phyloP scores from a whole-genome alignment of 345 rosid genomes.

The Citrus reticulata region DNA sequence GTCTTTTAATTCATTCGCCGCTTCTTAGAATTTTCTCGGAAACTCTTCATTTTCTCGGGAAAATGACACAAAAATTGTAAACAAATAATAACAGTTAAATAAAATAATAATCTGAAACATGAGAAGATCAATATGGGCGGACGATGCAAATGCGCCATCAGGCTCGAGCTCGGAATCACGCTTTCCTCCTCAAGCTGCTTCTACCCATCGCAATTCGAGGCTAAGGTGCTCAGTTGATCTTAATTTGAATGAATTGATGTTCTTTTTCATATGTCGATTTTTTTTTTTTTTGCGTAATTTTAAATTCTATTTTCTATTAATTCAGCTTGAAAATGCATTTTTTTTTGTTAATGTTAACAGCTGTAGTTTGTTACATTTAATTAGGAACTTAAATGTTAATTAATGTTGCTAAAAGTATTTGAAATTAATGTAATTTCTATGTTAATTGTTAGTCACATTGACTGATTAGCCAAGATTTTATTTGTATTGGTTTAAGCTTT shows the following conservation, averaged over 20 bases:
- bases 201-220: background rate
- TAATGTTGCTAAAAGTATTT: background rate
- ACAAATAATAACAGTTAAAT: background rate
- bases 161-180: conserved; percentile 17
- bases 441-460: background rate
- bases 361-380: background rate
- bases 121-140: conserved; percentile 14
- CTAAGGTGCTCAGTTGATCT: conserved; percentile 6
- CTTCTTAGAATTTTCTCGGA: too few species aligned
- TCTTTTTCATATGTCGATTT: background rate
- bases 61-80: too few species aligned
- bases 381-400: background rate
- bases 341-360: background rate
- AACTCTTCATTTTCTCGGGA: too few species aligned
- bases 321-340: background rate
- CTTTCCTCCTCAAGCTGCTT: background rate
- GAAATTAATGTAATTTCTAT: background rate
- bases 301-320: background rate
- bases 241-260: background rate
- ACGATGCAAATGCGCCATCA: conserved; percentile 20
- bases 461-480: background rate
- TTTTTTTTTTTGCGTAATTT: background rate
- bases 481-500: background rate
- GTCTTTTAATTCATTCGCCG: too few species aligned
- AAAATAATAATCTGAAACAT: background rate